Percentiles rank a stretch among this genome's conserved stretches.
These are phyloP conservation scores for Tylopilus intermedius DNA, from an alignment of 768 basidiomycete genomes.

Conservation along the genomic window DNA sequence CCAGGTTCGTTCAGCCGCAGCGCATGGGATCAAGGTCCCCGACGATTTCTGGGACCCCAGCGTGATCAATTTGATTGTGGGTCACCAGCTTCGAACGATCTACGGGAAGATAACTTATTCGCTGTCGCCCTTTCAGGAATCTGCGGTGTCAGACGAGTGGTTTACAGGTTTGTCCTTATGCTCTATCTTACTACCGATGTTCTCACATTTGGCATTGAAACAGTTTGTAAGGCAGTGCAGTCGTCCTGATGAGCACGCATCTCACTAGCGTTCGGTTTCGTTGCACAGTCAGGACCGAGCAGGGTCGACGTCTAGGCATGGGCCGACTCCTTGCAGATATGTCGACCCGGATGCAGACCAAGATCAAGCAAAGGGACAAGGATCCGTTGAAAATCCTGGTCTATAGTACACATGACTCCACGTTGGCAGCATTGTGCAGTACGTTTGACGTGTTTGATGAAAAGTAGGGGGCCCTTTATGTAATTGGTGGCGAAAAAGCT, in stretches of 20 bases:
- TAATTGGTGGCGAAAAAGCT: not conserved
- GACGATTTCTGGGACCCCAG: slow-evolving; percentile 63
- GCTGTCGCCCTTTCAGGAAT: slow-evolving; percentile 42
- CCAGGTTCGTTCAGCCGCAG: slow-evolving; percentile 62
- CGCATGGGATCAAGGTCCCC: slow-evolving; percentile 69
- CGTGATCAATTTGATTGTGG: slow-evolving; percentile 55
- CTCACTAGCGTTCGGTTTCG: slow-evolving; percentile 9
- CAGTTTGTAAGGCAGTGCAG: slow-evolving; percentile 22
- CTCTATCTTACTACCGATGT: not conserved
- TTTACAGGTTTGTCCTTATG: slow-evolving; percentile 47
- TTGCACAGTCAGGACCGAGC: slow-evolving; percentile 60
- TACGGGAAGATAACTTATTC: no score
- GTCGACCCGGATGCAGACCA: slow-evolving; percentile 55
- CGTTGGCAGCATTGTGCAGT: slow-evolving; percentile 55
- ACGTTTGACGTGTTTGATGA: slow-evolving; percentile 74
- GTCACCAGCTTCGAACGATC: slow-evolving; percentile 8
- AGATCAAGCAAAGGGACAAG: slow-evolving; percentile 39
- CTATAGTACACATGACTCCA: slow-evolving; percentile 69
- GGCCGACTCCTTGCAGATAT: slow-evolving; percentile 68
- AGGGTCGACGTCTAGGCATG: slow-evolving; percentile 73
- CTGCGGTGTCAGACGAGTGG: slow-evolving; percentile 75
- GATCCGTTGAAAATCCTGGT: slow-evolving; percentile 62
- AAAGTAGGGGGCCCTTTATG: slow-evolving; percentile 38
- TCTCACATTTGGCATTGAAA: slow-evolving; percentile 6
- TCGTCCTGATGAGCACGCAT: not conserved